A percentile compares a stretch with the other conserved stretches of the same genome.
phyloP scores from a whole-genome alignment of 805 yeast species.

The Cyberlindnera xylosilytica region DNA sequence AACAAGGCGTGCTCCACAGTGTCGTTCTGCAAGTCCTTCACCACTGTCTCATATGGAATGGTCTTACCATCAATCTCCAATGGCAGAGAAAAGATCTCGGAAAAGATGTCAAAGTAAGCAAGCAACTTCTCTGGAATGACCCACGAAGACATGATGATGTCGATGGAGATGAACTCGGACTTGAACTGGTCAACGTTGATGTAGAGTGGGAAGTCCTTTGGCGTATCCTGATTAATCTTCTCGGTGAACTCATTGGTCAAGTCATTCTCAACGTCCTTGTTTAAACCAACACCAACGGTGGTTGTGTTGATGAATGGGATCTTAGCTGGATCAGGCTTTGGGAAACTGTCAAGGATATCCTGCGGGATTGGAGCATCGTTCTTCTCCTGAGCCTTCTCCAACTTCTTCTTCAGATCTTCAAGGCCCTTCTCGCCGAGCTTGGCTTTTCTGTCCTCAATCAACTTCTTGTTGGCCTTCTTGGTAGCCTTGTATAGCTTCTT shows the following conservation, averaged over 20 bases:
- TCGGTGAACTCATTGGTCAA: slow-evolving; percentile 28
- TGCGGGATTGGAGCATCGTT: slow-evolving; percentile 82
- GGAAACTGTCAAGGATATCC: slow-evolving; percentile 55
- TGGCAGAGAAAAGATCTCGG: slow-evolving; percentile 71
- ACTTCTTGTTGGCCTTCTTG: slow-evolving; percentile 48
- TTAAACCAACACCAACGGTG: slow-evolving; percentile 58
- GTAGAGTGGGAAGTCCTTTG: slow-evolving; percentile 57
- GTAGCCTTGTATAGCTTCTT: slow-evolving; percentile 47
- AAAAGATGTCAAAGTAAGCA: slow-evolving; percentile 62
- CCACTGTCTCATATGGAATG: slow-evolving; percentile 73
- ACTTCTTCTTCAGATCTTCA: slow-evolving; percentile 41
- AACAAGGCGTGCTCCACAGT: slow-evolving; percentile 57
- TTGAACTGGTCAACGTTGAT: slow-evolving; percentile 76
- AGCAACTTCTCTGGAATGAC: slow-evolving; percentile 49
- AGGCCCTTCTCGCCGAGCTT: slow-evolving; percentile 62
- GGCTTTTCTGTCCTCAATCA: slow-evolving; percentile 46
- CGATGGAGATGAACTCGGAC: slow-evolving; percentile 74
- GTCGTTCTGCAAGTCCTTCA: slow-evolving; percentile 67
- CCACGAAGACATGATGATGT: slow-evolving; percentile 55
- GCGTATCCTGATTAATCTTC: slow-evolving; percentile 30
- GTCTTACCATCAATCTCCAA: slow-evolving; percentile 57
- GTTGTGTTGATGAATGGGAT: slow-evolving; percentile 69
- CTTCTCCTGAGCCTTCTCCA: slow-evolving; percentile 58
- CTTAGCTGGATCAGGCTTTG: slow-evolving; percentile 69
- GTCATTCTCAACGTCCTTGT: slow-evolving; percentile 34